Base-by-base conservation (phyloP, 768 basidiomycete genomes). In the Termitomyces sp. region DNA sequence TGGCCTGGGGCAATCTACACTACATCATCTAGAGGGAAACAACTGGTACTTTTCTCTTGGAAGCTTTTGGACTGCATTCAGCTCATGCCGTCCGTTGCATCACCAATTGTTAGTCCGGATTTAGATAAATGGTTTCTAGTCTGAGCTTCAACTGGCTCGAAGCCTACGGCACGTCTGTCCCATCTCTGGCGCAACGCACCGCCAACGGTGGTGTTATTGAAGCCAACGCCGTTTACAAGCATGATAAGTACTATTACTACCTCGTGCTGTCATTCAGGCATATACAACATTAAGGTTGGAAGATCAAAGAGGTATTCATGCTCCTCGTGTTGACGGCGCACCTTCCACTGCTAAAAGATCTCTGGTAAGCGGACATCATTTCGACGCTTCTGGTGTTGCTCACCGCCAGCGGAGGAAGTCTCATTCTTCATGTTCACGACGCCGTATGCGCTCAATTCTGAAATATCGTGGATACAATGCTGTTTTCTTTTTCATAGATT, bases 241-340 rank as follows among this genome's bases (percentile, higher is more conserved):
- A 66, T 60, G 74, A 74, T 32, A 73, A 60, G 10, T 35, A 35
- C 53, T 83, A 70, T 63, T 84, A 76, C 68, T 85, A 83, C 63
- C 72, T 85, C 18, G 1, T 83, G 82, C 69, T 83, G 82, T 68
- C 50, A 66, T 16, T 71, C 69, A 9, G 81, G 79, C 68, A 84
- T 82, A 0, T 85, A 84, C 64, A 86, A 84, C 59, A 86, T 84
- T 55, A 77, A 82, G 8, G 82, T 85, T 33, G 82, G 81, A 20
- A 74, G 84, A 30, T 77, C 80, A 5, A 64, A 72, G 2, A 74
- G 69, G 79, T 79, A 47, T 56, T 12, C 3, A 38, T 30, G 6
- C 30, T 30, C 30, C 4, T 30, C 30, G 4, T 30, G 4, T 30
- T 30, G 14, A 20, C 18, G 1, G n/a, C n/a, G 12, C 8, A 32